Percentiles rank a stretch among this genome's conserved stretches.
Conservation (phyloP, 257 asterid genomes). For the Solanum bukasovii region DNA sequence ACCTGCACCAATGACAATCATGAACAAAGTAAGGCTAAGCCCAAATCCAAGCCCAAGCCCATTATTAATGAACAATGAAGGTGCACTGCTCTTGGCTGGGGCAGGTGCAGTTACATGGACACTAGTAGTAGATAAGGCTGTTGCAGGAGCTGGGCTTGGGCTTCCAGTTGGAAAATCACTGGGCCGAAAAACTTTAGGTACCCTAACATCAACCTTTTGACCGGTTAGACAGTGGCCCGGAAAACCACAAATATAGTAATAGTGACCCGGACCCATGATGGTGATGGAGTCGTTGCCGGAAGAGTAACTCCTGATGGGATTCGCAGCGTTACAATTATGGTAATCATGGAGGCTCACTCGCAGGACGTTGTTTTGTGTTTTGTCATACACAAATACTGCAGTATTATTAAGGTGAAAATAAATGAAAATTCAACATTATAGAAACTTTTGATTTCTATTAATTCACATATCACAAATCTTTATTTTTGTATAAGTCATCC, state of each 20-base stretch:
- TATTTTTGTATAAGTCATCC: neutral
- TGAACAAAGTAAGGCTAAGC: neutral
- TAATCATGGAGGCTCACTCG: slow-evolving; percentile 35
- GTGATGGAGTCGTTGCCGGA: slow-evolving; percentile 44
- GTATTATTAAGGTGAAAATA: neutral
- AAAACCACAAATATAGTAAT: slow-evolving; percentile 46
- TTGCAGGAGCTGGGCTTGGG: neutral
- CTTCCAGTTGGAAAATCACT: neutral
- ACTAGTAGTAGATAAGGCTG: slow-evolving; percentile 2
- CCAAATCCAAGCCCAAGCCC: neutral
- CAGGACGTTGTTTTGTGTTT: slow-evolving; percentile 38
- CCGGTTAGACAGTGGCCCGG: slow-evolving; percentile 61
- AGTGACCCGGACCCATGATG: slow-evolving; percentile 36
- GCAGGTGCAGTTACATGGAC: slow-evolving; percentile 16
- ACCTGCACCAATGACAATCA: neutral
- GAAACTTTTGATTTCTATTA: neutral
- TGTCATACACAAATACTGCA: slow-evolving; percentile 40
- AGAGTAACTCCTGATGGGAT: slow-evolving; percentile 31
- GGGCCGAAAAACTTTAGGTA: slow-evolving; percentile 4
- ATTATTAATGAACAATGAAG: neutral
- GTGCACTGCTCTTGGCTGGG: slow-evolving; percentile 26
- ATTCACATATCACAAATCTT: neutral
- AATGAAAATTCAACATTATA: neutral
- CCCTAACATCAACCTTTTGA: slow-evolving; percentile 54
- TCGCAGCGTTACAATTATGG: slow-evolving; percentile 25